These are phyloP conservation scores for Graphilbum sp. DNA, from an alignment of 2,329 filamentous ascomycete species.

Conservation along the genomic window DNA sequence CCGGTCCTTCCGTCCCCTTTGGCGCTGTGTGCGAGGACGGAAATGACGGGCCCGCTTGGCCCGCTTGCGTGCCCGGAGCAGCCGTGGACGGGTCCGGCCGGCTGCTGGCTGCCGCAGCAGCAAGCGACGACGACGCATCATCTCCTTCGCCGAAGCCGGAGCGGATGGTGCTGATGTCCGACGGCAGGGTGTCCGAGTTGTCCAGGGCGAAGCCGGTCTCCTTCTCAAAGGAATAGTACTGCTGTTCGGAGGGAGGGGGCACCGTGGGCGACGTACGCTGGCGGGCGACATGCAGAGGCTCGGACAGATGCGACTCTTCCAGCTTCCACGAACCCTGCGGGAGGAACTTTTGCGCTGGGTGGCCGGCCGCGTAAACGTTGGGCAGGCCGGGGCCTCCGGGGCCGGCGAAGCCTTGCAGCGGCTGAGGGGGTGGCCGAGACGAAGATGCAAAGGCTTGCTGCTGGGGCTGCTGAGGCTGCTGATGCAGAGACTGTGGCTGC, in stretches of 20 bases:
- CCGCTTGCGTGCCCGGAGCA: too few species aligned
- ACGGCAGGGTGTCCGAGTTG: neutral
- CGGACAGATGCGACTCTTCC: slow-evolving; percentile 35
- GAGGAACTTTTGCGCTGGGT: slow-evolving; percentile 18
- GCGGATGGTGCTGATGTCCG: neutral
- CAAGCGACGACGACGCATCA: slow-evolving; percentile 3
- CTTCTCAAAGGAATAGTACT: slow-evolving; percentile 29
- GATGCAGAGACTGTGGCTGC: neutral
- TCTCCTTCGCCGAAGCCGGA: slow-evolving; percentile 1
- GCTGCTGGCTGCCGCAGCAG: too few species aligned
- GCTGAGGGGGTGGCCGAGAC: neutral
- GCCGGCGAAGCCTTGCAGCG: neutral
- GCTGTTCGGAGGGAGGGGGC: slow-evolving; percentile 10
- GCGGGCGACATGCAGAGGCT: slow-evolving; percentile 25
- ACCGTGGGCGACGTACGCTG: slow-evolving; percentile 17
- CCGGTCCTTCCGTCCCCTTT: too few species aligned
- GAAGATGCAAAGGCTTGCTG: neutral
- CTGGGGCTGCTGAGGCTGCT: neutral
- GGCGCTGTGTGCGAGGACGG: too few species aligned
- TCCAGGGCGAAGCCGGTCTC: slow-evolving; percentile 24
- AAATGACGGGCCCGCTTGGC: too few species aligned
- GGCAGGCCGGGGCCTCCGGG: slow-evolving; percentile 3
- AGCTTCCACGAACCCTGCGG: slow-evolving; percentile 34
- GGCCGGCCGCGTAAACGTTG: neutral
- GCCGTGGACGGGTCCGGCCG: too few species aligned